Base-by-base conservation (phyloP, 2,329 filamentous ascomycete genomes). In the Aspergillus fructus region DNA sequence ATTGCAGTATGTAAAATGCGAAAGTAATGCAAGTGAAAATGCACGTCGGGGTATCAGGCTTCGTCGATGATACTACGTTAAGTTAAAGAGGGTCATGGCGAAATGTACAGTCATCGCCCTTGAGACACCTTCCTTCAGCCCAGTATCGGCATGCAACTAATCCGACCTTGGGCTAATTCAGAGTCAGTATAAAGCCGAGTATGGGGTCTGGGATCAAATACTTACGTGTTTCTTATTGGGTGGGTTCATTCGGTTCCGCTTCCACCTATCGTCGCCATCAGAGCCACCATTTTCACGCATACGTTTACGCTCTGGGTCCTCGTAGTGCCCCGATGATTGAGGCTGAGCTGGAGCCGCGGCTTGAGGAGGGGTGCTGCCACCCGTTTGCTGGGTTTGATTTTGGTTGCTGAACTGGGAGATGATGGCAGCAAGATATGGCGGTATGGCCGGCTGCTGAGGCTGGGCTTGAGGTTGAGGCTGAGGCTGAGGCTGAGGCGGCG, bases 71-170 rank as follows among this genome's bases (percentile, higher is more conserved):
- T 37, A 45, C 21, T 55, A 56, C 39, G 49, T 43, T 52, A 45
- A 21, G 21, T 51, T 49, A 65, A 37, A 65, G 49, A 33, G 65
- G 61, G 61, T 80, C 78, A 56, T 82, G 79, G 55, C 77, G 71
- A 65, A 76, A 81, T n/a, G 79, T 81, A 68, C 80, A 82, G 41
- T 78, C 72, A 21, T 79, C 76, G 17, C 80, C 80, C 63, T 84
- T 84, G 56, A 77, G 72, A 66, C 82, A 84, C 63, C 78, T 79
- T 12, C 81, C 81, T 58, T 81, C 76, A 37, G 78, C 72, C 77
- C 78, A 85, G 67, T 80, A 85, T 57, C 77, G 76, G 69, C 83
- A 85, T 9, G 77, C 69, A 37, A 79, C 74, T 19, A 76, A 68
- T 50, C 77, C 77, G 57, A 74, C 74, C 59, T 78, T 78, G 51